Evolutionary conservation across 2,329 filamentous ascomycete genomes (phyloP).

Genomic region (Monilinia fructigena): DNA sequence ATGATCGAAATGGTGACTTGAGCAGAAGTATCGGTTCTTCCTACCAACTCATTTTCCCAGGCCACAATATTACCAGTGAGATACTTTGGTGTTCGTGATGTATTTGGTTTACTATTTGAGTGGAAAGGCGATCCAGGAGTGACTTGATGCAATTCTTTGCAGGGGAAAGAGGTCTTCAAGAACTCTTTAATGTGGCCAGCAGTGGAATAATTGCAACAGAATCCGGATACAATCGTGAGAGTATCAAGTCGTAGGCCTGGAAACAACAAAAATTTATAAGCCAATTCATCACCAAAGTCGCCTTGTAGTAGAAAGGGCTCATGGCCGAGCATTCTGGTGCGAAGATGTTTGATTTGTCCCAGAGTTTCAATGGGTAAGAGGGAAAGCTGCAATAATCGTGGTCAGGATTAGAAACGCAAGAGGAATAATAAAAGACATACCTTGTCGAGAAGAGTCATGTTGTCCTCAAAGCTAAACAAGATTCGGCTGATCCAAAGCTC

Average conservation of each 20-base stretch:
- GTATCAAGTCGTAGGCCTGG: slow-evolving; percentile 4
- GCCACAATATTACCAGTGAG: background rate
- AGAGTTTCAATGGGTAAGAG: background rate
- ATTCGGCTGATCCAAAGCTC: background rate
- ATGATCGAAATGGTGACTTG: background rate
- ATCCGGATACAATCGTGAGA: background rate
- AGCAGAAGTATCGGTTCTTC: background rate
- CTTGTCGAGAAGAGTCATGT: background rate
- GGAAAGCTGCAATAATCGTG: background rate
- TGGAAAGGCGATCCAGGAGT: background rate
- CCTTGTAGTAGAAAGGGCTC: background rate
- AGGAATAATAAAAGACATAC: background rate
- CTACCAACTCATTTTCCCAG: background rate
- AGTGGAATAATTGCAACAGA: background rate
- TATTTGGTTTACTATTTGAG: too few species aligned
- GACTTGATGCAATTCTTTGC: background rate
- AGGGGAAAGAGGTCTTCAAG: background rate
- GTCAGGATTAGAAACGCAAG: background rate
- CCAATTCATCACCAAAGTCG: background rate
- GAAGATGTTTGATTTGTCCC: background rate
- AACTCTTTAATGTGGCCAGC: background rate
- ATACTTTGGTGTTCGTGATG: too few species aligned
- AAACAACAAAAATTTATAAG: background rate
- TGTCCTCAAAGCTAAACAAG: slow-evolving; percentile 1
- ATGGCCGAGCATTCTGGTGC: background rate